Base-by-base conservation (phyloP, 805 yeast genomes). In the Metschnikowia bowlesiae region DNA sequence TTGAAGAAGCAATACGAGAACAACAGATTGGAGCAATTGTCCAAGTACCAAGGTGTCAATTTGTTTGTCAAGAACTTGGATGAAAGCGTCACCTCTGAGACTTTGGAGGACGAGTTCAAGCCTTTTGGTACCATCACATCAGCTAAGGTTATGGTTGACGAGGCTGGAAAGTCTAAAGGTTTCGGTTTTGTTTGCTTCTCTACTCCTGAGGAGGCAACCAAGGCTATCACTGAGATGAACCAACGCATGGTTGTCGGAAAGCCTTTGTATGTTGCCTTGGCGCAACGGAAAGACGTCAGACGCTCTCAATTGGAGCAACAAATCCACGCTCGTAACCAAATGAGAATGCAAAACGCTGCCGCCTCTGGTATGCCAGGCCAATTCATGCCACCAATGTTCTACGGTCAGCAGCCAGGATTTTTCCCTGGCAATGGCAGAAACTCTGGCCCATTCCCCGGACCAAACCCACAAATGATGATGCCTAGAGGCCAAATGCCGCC, bases 121-220 rank as follows among this genome's bases (percentile, higher is more conserved):
- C 89, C 94, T 60, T 90, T 85, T 71, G 99, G 99, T 70, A 75
- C 87, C 67, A 94, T 94, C 77, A 88, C 97, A 59, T 89, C 97
- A 53, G 97, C 91, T 62, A 90, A 87, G 77, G 95, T 92, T 61
- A 92, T 94, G 97, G 83, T 86, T 65, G 96, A 89, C 69, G 97
- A 91, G 65, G 71, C 82, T 55, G 97, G 96, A 64, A 89, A 89
- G 77, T 89, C 97, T 57, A 92, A 89, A 80, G 98, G 98, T 61
- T 94, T 94, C 71, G 99, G 99, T 67, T 94, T 94, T 70, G 99
- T 94, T 62, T 90, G 99, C 78, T 94, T 85, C 87, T 84, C 96
- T 50, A 74, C 94, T 58, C 97, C 98, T 67, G 99, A 94, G 74
- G 99, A 94, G 83, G 99, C 99, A 62, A 88, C 96, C 65, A 90